These are phyloP conservation scores for Dendrobium huoshanense DNA, from an alignment of 106 monocot species.

Conservation along the genomic window DNA sequence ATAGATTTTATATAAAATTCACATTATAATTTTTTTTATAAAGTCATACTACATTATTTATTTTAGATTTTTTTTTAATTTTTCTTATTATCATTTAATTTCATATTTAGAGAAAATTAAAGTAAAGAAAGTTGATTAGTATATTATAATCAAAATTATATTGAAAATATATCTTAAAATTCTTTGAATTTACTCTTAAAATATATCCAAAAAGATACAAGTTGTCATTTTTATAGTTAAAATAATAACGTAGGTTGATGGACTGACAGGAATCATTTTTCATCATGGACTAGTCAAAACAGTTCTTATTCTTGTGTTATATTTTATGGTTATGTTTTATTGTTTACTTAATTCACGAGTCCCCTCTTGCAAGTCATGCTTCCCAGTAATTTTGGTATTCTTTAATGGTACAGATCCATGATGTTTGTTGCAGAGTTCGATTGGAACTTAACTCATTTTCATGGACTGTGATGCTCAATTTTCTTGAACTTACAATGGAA, in stretches of 20 bases:
- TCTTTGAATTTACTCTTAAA: too few species aligned
- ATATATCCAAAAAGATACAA: too few species aligned
- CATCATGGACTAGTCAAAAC: background rate
- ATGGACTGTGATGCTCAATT: slow-evolving; percentile 48
- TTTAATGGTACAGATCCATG: slow-evolving; percentile 55
- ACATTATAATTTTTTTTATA: too few species aligned
- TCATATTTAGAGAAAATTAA: too few species aligned
- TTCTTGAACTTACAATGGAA: slow-evolving; percentile 43
- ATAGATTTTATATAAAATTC: too few species aligned
- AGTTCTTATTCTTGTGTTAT: background rate
- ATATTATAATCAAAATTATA: too few species aligned
- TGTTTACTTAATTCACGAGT: background rate
- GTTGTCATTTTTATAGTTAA: too few species aligned
- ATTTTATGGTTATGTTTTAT: slow-evolving; percentile 1
- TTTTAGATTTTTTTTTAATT: too few species aligned
- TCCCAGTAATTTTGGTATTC: background rate
- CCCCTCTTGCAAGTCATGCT: background rate
- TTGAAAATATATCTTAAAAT: too few species aligned
- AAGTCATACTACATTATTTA: too few species aligned
- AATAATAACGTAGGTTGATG: background rate
- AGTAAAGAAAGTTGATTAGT: too few species aligned
- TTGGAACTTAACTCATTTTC: slow-evolving; percentile 52
- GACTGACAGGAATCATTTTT: background rate
- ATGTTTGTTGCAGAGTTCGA: slow-evolving; percentile 45
- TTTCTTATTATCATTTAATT: too few species aligned